Percentiles rank a stretch among this genome's conserved stretches.
phyloP scores from a whole-genome alignment of 441 rosid species.

The Theobroma grandiflorum region DNA sequence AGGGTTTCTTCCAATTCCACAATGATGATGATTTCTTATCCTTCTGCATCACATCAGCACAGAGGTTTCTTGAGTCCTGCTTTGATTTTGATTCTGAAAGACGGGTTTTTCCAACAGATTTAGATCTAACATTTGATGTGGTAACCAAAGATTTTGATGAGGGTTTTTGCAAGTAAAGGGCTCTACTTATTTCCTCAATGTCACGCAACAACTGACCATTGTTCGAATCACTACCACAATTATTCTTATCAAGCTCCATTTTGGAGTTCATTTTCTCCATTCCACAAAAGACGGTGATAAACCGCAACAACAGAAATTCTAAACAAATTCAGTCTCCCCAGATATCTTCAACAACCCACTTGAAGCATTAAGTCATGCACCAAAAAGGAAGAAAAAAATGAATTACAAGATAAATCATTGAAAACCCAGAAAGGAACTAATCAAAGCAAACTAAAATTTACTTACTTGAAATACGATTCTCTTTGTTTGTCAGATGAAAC shows the following conservation, averaged over 20 bases:
- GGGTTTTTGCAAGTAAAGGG: constrained; percentile 61
- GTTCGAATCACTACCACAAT: constrained; percentile 41
- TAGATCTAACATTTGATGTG: constrained; percentile 46
- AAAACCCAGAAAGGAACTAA: constrained; percentile 4
- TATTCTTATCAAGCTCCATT: constrained; percentile 37
- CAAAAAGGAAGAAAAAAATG: neutral
- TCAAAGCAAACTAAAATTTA: constrained; percentile 12
- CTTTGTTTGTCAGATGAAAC: neutral
- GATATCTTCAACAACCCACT: constrained; percentile 15
- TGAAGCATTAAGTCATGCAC: constrained; percentile 10
- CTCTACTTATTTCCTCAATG: constrained; percentile 79
- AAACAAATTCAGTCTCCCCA: constrained; percentile 2
- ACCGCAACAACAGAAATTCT: constrained; percentile 23
- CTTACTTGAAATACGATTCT: constrained; percentile 28
- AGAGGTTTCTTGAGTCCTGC: constrained; percentile 28
- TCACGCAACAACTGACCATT: constrained; percentile 68
- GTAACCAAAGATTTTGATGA: constrained; percentile 51
- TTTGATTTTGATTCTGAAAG: constrained; percentile 36
- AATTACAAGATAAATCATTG: constrained; percentile 17
- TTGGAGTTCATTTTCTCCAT: constrained; percentile 45
- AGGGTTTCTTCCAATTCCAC: constrained; percentile 89
- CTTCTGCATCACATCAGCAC: constrained; percentile 37
- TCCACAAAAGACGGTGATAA: constrained; percentile 23
- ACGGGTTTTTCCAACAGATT: constrained; percentile 52
- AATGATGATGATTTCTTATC: constrained; percentile 51